Evolutionary conservation across 176 grass and related monocot genomes (phyloP).

Genomic region (Canna indica): DNA sequence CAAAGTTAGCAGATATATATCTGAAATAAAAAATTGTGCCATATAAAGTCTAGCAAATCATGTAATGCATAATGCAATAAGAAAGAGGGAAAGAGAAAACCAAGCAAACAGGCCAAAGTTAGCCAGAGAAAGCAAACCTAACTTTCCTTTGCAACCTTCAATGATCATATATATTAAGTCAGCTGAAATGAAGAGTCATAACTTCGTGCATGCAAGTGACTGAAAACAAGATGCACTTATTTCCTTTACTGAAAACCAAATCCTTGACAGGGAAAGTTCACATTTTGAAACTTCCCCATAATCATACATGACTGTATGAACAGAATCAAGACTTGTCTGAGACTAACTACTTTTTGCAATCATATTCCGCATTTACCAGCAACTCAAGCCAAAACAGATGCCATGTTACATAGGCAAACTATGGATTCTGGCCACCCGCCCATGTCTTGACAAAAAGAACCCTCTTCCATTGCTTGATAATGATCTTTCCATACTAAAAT

Average conservation of each 20-base stretch:
- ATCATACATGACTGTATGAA: background rate
- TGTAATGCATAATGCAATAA: background rate
- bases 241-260: background rate
- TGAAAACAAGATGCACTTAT: background rate
- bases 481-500: slow-evolving; percentile 22
- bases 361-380: background rate
- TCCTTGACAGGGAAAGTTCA: background rate
- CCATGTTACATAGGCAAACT: slow-evolving; percentile 40
- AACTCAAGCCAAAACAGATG: background rate
- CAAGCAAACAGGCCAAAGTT: background rate
- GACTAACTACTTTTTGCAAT: too few species aligned
- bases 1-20: background rate
- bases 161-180: background rate
- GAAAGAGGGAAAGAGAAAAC: background rate
- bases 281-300: background rate
- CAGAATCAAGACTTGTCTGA: background rate
- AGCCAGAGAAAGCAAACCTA: background rate
- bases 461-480: slow-evolving; percentile 18
- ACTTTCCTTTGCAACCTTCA: background rate
- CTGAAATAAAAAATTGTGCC: background rate
- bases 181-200: background rate
- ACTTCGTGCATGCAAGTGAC: background rate
- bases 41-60: background rate
- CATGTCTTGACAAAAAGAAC: slow-evolving; percentile 57
- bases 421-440: slow-evolving; percentile 43